Percentiles rank a stretch among this genome's conserved stretches.
Evolutionary conservation across 2,329 filamentous ascomycete species (phyloP).

Genomic region (Aspergillus nomiae): DNA sequence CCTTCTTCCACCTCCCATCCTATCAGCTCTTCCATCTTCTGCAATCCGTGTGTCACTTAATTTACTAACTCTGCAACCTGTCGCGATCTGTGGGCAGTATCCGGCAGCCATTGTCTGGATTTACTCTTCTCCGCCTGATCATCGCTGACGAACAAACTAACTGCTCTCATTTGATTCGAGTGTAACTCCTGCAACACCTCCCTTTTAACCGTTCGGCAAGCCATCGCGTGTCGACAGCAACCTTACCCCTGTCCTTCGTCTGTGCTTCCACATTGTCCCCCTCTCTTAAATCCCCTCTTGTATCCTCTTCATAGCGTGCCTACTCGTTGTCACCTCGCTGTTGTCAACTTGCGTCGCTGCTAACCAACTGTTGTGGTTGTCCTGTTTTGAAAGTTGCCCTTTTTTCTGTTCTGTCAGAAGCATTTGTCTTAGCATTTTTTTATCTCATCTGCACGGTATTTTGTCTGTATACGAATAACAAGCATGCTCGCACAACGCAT

Average conservation of each 20-base stretch:
- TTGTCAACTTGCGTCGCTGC: constrained; percentile 11
- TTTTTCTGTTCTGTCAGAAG: background rate
- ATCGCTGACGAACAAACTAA: constrained; percentile 13
- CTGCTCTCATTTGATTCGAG: constrained; percentile 19
- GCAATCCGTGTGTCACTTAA: constrained; percentile 17
- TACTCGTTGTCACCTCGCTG: constrained; percentile 2
- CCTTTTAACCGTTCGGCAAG: constrained; percentile 20
- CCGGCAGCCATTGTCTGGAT: constrained; percentile 14
- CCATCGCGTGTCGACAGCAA: constrained; percentile 17
- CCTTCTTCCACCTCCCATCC: constrained; percentile 9
- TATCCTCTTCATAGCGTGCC: background rate
- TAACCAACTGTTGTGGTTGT: constrained; percentile 13
- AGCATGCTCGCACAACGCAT: constrained; percentile 52
- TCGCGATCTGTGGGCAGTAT: constrained; percentile 11
- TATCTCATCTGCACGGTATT: constrained; percentile 3
- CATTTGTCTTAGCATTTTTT: constrained; percentile 6
- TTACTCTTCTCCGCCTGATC: constrained; percentile 17
- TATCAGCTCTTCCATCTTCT: constrained; percentile 10
- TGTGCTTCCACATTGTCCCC: constrained; percentile 11
- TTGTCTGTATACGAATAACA: constrained; percentile 10
- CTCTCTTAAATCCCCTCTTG: constrained; percentile 5
- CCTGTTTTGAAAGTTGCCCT: constrained; percentile 4
- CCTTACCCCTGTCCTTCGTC: constrained; percentile 16
- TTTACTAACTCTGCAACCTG: constrained; percentile 8
- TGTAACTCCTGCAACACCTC: constrained; percentile 17